Conservation (phyloP, 257 asterid genomes). For the Scutellaria baicalensis region DNA sequence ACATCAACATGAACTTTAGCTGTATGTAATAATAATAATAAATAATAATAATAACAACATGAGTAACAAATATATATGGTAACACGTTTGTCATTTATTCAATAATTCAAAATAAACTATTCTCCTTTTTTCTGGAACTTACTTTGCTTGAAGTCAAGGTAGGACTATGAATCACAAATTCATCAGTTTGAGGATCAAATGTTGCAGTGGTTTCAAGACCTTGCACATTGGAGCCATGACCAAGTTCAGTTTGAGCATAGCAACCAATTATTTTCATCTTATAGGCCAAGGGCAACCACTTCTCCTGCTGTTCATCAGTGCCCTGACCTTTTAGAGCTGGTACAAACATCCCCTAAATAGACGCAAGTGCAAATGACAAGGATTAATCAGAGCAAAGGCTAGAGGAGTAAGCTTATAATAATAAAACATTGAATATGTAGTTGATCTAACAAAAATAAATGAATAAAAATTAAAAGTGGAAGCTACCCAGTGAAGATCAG, state of each 20-base stretch:
- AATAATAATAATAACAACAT: neutral
- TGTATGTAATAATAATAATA: neutral
- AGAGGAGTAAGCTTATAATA: neutral
- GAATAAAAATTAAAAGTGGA: neutral
- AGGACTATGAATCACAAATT: constrained; percentile 91
- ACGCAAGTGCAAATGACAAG: constrained; percentile 13
- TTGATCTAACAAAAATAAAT: neutral
- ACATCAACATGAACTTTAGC: neutral
- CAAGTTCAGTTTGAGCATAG: constrained; percentile 99
- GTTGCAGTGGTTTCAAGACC: constrained; percentile 99
- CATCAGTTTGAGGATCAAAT: constrained; percentile 87
- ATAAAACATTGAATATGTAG: neutral
- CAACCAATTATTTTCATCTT: constrained; percentile 99
- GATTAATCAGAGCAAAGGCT: neutral
- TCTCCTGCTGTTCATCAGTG: constrained; percentile 81
- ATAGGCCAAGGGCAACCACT: constrained; percentile 89
- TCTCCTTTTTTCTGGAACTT: constrained; percentile 14
- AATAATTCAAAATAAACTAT: constrained; percentile 1
- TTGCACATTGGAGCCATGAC: constrained; percentile 97
- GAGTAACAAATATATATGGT: neutral
- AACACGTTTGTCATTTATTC: constrained; percentile 5
- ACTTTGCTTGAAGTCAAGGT: constrained; percentile 98
- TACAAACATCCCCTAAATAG: constrained; percentile 84
- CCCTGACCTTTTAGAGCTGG: constrained; percentile 95
- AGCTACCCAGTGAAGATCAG: constrained; percentile 97